phyloP scores from a whole-genome alignment of 305 asterid genomes.

The Fraxinus velutina region DNA sequence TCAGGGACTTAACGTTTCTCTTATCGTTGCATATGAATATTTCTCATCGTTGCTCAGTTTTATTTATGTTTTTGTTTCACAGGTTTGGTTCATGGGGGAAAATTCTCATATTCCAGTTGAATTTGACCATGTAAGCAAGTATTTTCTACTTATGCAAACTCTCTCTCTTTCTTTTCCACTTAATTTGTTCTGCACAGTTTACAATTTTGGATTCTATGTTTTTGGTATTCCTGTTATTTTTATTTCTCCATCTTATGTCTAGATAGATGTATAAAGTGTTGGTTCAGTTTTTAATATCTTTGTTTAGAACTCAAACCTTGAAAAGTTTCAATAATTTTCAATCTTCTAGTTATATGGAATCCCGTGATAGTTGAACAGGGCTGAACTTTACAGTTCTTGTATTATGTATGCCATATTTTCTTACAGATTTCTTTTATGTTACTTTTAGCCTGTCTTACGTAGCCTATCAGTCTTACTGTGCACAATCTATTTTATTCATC shows the following conservation, averaged over 20 bases:
- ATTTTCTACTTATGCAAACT: constrained; percentile 10
- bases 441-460: background rate
- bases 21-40: background rate
- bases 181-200: background rate
- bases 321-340: background rate
- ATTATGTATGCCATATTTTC: background rate
- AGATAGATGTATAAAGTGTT: background rate
- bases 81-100: constrained; percentile 99
- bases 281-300: background rate
- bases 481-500: background rate
- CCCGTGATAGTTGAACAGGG: background rate
- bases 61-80: constrained; percentile 25
- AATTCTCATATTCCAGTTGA: constrained; percentile 90
- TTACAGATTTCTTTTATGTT: background rate
- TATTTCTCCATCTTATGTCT: background rate
- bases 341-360: background rate
- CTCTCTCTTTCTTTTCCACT: background rate
- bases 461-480: background rate
- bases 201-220: background rate
- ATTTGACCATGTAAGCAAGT: constrained; percentile 73
- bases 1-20: background rate
- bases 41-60: background rate
- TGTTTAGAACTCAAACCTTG: background rate
- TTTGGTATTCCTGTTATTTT: background rate
- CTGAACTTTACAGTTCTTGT: background rate